These are phyloP conservation scores for Filobasidium floriforme DNA, from an alignment of 768 basidiomycete genomes.

Conservation along the genomic window DNA sequence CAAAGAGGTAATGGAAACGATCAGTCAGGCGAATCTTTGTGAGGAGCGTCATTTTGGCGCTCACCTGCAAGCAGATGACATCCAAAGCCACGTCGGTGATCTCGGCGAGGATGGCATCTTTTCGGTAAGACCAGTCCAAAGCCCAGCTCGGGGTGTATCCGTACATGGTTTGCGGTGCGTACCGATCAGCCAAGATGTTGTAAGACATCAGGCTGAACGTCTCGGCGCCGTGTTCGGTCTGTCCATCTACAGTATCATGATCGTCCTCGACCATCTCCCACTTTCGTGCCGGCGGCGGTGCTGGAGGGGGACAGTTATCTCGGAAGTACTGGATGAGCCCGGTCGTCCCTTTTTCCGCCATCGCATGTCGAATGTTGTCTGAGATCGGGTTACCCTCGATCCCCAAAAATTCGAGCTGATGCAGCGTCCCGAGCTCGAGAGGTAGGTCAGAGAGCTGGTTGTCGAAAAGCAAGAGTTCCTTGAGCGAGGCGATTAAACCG, in stretches of 20 bases:
- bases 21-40: not conserved
- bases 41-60: conserved; percentile 10
- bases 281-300: conserved; percentile 68
- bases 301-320: conserved; percentile 77
- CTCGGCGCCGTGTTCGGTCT: conserved; percentile 50
- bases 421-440: conserved; percentile 75
- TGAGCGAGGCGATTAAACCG: conserved; percentile 79
- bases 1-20: not conserved
- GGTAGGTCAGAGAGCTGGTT: conserved; percentile 83
- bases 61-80: conserved; percentile 73
- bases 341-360: conserved; percentile 91
- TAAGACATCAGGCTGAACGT: conserved; percentile 73
- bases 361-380: conserved; percentile 60
- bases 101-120: conserved; percentile 77
- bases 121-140: conserved; percentile 87
- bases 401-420: conserved; percentile 85
- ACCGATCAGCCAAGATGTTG: conserved; percentile 89
- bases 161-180: conserved; percentile 79
- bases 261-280: conserved; percentile 56
- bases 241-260: conserved; percentile 11
- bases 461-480: conserved; percentile 92
- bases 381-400: conserved; percentile 97
- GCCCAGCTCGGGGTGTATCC: conserved; percentile 98
- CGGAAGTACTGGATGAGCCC: conserved; percentile 84
- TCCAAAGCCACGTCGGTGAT: conserved; percentile 73